Evolutionary conservation across 2,329 filamentous ascomycete species (phyloP), one percentile per base, ranked within the genome.

Genomic region (Pseudogymnoascus sp.): DNA sequence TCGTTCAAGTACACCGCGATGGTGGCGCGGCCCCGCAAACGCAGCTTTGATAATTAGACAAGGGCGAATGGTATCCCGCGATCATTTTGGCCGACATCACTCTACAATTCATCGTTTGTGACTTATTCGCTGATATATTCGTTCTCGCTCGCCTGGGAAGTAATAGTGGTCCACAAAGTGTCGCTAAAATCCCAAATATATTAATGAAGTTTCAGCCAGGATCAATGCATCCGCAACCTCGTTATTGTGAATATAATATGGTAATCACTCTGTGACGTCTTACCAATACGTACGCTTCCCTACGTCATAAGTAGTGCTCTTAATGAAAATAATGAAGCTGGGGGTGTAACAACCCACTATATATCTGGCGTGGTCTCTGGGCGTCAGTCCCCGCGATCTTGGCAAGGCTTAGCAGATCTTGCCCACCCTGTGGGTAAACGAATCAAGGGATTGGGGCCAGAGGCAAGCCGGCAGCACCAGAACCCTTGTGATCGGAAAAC

Each of bases 371-470:
- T 26, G 26, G 26, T 56, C 26, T 19, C 10, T 7, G 9, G 46
- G 46, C 26, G 7, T 56, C 26, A 19, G 10, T 33, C 7, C 46
- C 46, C 9, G 11, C 4, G 5, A 19, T 4, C 46, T 56, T 56
- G 46, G 46, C 46, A 26, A 56, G n/a, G 46, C 46, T 56, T 53
- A 53, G 17, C 46, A 53, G 46, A 53, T 33, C 46, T 53, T 53
- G 26, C 26, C 46, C 46, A 31, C n/a, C 26, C n/a, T 56, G 26
- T 1, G 26, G 26, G 26, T 53, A 56, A 56, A 56, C n/a, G 3
- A 13, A 33, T 7, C 26, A 33, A 19, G 26, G n/a, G 9, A 17
- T 31, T 29, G 7, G 46, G 3, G 4, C 2, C 23, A 53, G n/a
- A 10, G 46, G 10, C 9, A 56, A 19, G n/a, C n/a, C n/a, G 4